Percentiles rank a stretch among this genome's conserved stretches.
These are phyloP conservation scores for Monosporascus sp. DNA, from an alignment of 2,329 filamentous ascomycete genomes.

Conservation along the genomic window DNA sequence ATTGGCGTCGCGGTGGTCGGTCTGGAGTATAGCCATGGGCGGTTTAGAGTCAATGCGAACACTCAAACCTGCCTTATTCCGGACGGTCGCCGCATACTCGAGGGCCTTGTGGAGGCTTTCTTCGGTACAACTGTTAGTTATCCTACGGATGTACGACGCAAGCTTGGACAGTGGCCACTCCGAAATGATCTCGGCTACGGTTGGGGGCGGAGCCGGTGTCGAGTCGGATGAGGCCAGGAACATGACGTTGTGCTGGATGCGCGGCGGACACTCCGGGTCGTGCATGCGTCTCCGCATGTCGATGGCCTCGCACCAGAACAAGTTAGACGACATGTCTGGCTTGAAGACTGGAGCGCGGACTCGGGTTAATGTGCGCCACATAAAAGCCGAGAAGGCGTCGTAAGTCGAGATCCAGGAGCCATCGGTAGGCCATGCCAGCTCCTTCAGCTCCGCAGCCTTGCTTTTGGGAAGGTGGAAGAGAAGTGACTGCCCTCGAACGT, in stretches of 20 bases:
- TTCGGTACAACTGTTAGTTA: slow-evolving; percentile 31
- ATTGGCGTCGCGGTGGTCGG: slow-evolving; percentile 12
- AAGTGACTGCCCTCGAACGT: slow-evolving; percentile 17
- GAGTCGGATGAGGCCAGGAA: slow-evolving; percentile 9
- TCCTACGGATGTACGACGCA: slow-evolving; percentile 30
- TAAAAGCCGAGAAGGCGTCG: slow-evolving; percentile 37
- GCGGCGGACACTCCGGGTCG: slow-evolving; percentile 24
- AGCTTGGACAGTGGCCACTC: slow-evolving; percentile 30
- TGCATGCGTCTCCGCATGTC: slow-evolving; percentile 34
- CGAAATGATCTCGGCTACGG: slow-evolving; percentile 29
- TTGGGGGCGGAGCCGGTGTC: slow-evolving; percentile 23
- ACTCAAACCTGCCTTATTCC: slow-evolving; percentile 31
- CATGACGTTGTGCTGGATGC: slow-evolving; percentile 27
- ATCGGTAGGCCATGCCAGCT: slow-evolving; percentile 23
- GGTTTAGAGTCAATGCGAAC: slow-evolving; percentile 30
- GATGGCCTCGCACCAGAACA: slow-evolving; percentile 33
- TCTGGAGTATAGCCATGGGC: slow-evolving; percentile 20
- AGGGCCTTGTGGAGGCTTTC: slow-evolving; percentile 26
- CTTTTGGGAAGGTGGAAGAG: slow-evolving; percentile 41
- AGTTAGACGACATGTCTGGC: slow-evolving; percentile 18
- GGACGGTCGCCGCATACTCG: slow-evolving; percentile 26
- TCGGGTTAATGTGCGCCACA: slow-evolving; percentile 35
- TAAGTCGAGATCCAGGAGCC: slow-evolving; percentile 41
- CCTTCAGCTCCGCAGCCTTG: slow-evolving; percentile 36
- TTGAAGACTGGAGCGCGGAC: slow-evolving; percentile 31